phyloP scores from a whole-genome alignment of 805 yeast species.

The Cephaloascus albidus region DNA sequence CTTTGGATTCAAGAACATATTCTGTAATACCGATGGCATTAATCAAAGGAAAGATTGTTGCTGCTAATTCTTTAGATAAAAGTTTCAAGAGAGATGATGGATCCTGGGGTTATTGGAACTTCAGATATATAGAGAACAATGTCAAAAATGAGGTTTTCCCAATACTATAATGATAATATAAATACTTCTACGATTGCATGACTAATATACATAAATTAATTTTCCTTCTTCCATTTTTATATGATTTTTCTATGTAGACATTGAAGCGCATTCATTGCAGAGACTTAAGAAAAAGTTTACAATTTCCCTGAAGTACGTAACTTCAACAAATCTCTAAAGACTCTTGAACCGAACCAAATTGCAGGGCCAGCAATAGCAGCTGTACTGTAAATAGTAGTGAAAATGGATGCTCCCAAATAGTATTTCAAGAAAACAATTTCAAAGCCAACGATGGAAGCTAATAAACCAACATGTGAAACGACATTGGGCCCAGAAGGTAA shows the following conservation, averaged over 20 bases:
- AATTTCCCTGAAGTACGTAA: constrained; percentile 20
- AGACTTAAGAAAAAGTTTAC: constrained; percentile 3
- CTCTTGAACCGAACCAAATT: constrained; percentile 56
- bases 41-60: constrained; percentile 78
- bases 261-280: too few species aligned
- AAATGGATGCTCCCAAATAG: constrained; percentile 51
- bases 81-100: constrained; percentile 28
- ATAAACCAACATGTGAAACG: constrained; percentile 31
- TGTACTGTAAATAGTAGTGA: constrained; percentile 41
- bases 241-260: too few species aligned
- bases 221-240: too few species aligned
- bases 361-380: constrained; percentile 43
- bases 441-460: constrained; percentile 35
- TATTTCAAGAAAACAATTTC: constrained; percentile 50
- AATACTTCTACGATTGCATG: not conserved
- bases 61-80: constrained; percentile 46
- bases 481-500: constrained; percentile 13
- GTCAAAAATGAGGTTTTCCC: constrained; percentile 24
- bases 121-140: constrained; percentile 45
- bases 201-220: too few species aligned
- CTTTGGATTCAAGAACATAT: constrained; percentile 84
- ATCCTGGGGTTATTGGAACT: constrained; percentile 32
- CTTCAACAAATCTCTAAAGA: constrained; percentile 38
- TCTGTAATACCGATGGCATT: constrained; percentile 86
- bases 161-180: too few species aligned